Evolutionary conservation across 495 filamentous ascomycete species (phyloP).

Genomic region (Penicillium samsonianum): DNA sequence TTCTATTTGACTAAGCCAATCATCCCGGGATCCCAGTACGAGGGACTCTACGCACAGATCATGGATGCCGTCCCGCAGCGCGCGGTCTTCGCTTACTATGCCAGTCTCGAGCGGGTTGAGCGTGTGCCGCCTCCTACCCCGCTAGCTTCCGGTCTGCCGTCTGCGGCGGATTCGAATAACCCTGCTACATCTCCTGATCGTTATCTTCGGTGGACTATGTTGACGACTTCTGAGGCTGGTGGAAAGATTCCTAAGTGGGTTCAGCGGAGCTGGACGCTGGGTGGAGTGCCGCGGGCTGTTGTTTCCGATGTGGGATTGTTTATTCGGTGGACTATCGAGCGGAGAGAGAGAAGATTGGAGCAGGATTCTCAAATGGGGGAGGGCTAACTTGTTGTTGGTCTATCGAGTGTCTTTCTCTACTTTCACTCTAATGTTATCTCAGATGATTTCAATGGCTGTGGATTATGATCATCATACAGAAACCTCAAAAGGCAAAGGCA

Average conservation of each 20-base stretch:
- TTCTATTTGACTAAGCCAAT: conserved; percentile 23
- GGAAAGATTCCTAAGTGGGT: conserved; percentile 67
- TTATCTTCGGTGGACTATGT: conserved; percentile 66
- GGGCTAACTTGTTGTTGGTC: neutral
- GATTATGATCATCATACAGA: neutral
- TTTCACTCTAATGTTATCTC: neutral
- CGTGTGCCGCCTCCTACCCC: conserved; percentile 19
- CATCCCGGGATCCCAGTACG: neutral
- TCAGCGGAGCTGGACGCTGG: conserved; percentile 55
- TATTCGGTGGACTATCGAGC: conserved; percentile 55
- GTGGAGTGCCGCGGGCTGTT: conserved; percentile 63
- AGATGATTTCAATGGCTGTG: neutral
- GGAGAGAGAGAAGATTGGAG: conserved; percentile 25
- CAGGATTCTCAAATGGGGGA: neutral
- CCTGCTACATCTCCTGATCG: conserved; percentile 10
- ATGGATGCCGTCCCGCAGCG: conserved; percentile 34
- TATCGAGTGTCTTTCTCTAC: neutral
- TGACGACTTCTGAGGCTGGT: conserved; percentile 67
- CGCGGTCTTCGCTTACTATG: conserved; percentile 56
- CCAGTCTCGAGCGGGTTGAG: conserved; percentile 61
- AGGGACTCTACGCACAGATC: conserved; percentile 34
- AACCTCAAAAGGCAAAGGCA: neutral
- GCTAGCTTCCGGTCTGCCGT: too few relatives aligned
- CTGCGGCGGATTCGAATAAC: neutral
- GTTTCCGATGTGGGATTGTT: conserved; percentile 74